Base-by-base conservation (phyloP, 352 stramenopile species). In the Thalassiosira delicatula region DNA sequence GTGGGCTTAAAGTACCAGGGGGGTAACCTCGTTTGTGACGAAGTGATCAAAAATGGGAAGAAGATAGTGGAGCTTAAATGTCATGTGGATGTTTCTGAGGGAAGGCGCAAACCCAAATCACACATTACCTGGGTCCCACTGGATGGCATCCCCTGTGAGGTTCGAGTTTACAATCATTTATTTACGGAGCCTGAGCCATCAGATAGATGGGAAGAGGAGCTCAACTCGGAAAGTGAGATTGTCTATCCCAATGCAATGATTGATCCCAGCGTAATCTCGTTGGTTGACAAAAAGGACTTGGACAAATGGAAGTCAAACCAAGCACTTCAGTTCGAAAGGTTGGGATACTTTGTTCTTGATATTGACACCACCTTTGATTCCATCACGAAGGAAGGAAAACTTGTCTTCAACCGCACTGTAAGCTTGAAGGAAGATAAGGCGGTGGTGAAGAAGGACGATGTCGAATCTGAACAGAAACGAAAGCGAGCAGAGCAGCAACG, bases 331-430 rank as follows among this genome's bases (percentile, higher is more conserved):
- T 98, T 99, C 88, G 97, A 99, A 87, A 94, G 97, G 42, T 89
- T 99, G 5, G 97, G 97, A 25, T 99, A 99, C 91, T 99, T 99
- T 91, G 96, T 98, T 35, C 91, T 95, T 8, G 97, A 99, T 89
- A 91, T 95, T 70, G 97, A 99, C 88, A 98, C 96, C 63, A 94
- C 85, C 14, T 93, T 84, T 70, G 91, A 92, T 49, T 82, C 79
- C n/a, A 60, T 89, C 14, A 90, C 74, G 0, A 96, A 93, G 2
- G 74, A 92, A 33, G 94, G 93, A 70, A 93, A 91, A 62, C 93
- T 98, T 76, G 96, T 99, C 21, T 95, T 99, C 66, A 99, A 99
- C 89, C 95, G 98, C 75, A 98, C 97, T 35, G 96, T 98, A 35
- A 95, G 94, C 11, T 91, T 99, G 61, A 97, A 97, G 73, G 96